Conservation (phyloP, 1,139 yeast genomes). For the Protomyces inouyei region DNA sequence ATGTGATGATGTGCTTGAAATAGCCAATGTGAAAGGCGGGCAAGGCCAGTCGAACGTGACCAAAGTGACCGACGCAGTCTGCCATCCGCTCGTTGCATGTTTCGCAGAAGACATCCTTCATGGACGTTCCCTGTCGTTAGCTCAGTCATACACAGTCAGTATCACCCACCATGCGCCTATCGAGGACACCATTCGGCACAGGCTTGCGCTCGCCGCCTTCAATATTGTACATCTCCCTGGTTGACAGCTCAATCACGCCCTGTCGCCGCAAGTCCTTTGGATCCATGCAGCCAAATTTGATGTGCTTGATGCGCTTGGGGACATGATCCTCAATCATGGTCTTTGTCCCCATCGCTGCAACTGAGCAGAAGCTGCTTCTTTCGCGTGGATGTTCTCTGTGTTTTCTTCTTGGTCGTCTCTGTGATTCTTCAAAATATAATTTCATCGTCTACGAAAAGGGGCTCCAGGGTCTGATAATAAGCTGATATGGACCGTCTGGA, state of each 20-base stretch:
- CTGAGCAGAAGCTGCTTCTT: background rate
- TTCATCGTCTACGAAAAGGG: no score
- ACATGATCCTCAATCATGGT: constrained; percentile 28
- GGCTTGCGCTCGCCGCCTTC: constrained; percentile 73
- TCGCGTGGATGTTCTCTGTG: background rate
- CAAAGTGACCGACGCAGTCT: constrained; percentile 97
- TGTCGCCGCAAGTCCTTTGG: constrained; percentile 89
- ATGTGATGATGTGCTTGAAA: constrained; percentile 83
- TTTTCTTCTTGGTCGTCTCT: background rate
- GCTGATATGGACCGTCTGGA: no score
- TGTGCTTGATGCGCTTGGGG: constrained; percentile 50
- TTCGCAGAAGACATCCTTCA: constrained; percentile 73
- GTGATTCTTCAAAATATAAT: no score
- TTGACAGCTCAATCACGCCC: constrained; percentile 87
- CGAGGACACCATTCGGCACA: constrained; percentile 79
- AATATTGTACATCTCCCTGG: constrained; percentile 86
- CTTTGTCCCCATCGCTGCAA: constrained; percentile 7
- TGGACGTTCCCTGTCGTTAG: constrained; percentile 64
- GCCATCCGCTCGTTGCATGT: constrained; percentile 93
- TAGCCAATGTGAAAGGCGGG: constrained; percentile 98
- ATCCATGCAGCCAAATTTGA: constrained; percentile 87
- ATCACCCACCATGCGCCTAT: constrained; percentile 59
- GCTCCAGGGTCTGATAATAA: no score
- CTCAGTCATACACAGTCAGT: background rate
- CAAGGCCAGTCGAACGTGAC: constrained; percentile 83